Base-by-base conservation (phyloP, 106 monocot species). In the Allium sativum region DNA sequence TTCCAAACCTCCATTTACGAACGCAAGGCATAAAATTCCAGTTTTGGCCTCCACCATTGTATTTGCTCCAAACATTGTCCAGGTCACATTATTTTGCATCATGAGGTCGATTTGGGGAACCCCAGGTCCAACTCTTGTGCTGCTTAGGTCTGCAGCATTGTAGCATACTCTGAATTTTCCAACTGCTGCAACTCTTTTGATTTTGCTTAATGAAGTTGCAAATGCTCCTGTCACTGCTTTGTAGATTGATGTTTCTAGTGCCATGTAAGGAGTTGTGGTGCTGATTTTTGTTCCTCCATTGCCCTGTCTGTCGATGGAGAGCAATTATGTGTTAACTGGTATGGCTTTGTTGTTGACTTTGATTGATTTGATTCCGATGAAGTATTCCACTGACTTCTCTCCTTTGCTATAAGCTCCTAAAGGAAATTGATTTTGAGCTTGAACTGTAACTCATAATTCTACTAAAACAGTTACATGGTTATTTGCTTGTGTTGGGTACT, bases 21-120 rank as follows among this genome's bases (percentile, higher is more conserved):
- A 65, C 19, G 19, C 72, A 6, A 72, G 48, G 65, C 72, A 72
- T 46, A 57, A 12, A 7, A 42, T 41, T 12, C 57, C 72, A 7
- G 42, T 15, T 17, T 55, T 58, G 44, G 65, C 56, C 55, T 16
- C 11, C 56, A 72, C 72, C 65, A 72, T 65, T 31, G 72, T 56
- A 45, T 72, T 72, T 10, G 46, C 65, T 7, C 72, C 72, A n/a
- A 56, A 60, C 2, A 79, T 55, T 15, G 59, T 69, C 79, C 79
- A 79, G n/a, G 21, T 41, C 13, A 70, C 68, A 18, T 70, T 52
- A 42, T 69, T 66, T 45, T 70, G 69, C 69, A 79, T 10, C 60
- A 70, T 66, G 12, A 79, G 60, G 17, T 70, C 70, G 59, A 79
- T 66, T n/a, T 0, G 14, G 16, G 79, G 79, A 69, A 79, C 73